Percentiles rank a stretch among this genome's conserved stretches.
These are phyloP conservation scores for Huntiella abstrusa DNA, from an alignment of 2,329 filamentous ascomycete species.

Conservation along the genomic window DNA sequence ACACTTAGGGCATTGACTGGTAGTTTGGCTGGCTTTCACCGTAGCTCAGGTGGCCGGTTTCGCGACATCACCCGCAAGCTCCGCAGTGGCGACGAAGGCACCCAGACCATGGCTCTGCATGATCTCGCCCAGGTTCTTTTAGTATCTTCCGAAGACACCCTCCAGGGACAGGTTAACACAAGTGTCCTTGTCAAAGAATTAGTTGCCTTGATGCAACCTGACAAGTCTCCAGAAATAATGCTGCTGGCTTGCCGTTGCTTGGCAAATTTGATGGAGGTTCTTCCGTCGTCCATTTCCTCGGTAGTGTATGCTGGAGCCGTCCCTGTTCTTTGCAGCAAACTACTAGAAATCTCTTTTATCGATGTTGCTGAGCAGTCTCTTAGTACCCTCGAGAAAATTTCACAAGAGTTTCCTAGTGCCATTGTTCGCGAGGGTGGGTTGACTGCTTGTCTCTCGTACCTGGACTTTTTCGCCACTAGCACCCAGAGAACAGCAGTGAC, in stretches of 20 bases:
- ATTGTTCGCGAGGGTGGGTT: conserved; percentile 92
- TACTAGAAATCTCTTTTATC: conserved; percentile 91
- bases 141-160: conserved; percentile 89
- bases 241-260: conserved; percentile 86
- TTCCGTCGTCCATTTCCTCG: conserved; percentile 81
- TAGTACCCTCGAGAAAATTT: conserved; percentile 94
- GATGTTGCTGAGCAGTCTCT: conserved; percentile 92
- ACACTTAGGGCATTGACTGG: conserved; percentile 76
- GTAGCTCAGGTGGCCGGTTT: conserved; percentile 41
- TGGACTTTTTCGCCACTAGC: conserved; percentile 95
- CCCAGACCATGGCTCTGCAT: conserved; percentile 81
- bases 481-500: conserved; percentile 94
- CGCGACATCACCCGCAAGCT: conserved; percentile 60
- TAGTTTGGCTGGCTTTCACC: conserved; percentile 63
- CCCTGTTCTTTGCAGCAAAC: conserved; percentile 80
- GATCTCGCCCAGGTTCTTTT: conserved; percentile 85
- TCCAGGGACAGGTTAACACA: conserved; percentile 85
- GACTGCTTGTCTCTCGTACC: conserved; percentile 84
- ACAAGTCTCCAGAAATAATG: conserved; percentile 91
- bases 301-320: conserved; percentile 97
- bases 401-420: conserved; percentile 79
- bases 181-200: conserved; percentile 93
- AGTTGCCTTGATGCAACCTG: conserved; percentile 71
- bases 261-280: conserved; percentile 92
- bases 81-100: conserved; percentile 66